Evolutionary conservation across 495 filamentous ascomycete species (phyloP).

Genomic region (Durotheca rogersii): DNA sequence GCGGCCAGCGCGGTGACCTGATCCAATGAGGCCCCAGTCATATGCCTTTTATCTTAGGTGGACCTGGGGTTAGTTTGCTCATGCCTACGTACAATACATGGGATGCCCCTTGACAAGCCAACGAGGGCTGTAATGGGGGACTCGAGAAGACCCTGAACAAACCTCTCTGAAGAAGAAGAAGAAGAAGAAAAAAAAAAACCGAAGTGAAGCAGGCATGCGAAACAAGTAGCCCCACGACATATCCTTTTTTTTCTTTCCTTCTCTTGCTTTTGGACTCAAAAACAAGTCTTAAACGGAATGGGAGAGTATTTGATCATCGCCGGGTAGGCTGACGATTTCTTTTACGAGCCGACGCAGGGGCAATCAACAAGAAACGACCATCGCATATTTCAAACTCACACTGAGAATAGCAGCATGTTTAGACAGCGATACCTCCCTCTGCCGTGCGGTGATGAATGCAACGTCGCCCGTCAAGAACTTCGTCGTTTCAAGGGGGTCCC

Average conservation of each 20-base stretch:
- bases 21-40: too few relatives aligned
- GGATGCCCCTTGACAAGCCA: constrained; percentile 1
- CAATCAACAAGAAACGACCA: constrained; percentile 21
- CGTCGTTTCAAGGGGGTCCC: constrained; percentile 20
- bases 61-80: too few relatives aligned
- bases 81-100: constrained; percentile 1
- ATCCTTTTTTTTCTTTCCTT: too few relatives aligned
- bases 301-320: too few relatives aligned
- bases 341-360: background rate
- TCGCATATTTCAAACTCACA: constrained; percentile 4
- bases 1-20: constrained; percentile 1
- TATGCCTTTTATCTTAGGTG: too few relatives aligned
- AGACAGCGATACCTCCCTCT: constrained; percentile 3
- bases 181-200: background rate
- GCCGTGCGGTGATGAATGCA: constrained; percentile 18
- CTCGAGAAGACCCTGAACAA: constrained; percentile 11
- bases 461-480: constrained; percentile 15
- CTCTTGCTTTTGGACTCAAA: too few relatives aligned
- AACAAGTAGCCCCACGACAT: too few relatives aligned
- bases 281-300: too few relatives aligned
- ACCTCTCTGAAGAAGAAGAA: constrained; percentile 10
- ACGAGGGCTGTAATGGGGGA: constrained; percentile 10
- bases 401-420: constrained; percentile 23
- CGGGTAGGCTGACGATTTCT: too few relatives aligned
- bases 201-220: constrained; percentile 3